Percentiles rank a stretch among this genome's conserved stretches.
Conservation (phyloP, 73 alveolate species). For the Paramecium sonneborni region DNA sequence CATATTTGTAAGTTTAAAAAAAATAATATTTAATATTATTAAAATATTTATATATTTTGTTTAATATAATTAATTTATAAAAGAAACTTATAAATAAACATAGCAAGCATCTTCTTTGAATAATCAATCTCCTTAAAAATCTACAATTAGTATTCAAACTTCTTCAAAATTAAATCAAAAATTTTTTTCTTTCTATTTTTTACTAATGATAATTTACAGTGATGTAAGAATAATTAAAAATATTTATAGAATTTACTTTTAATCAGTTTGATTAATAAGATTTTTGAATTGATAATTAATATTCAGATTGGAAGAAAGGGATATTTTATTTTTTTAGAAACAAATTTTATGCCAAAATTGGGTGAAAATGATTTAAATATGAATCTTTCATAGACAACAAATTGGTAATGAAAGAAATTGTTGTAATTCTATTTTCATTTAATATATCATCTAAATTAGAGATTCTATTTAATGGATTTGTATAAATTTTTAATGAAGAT, state of each 20-base stretch:
- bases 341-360: neutral
- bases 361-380: neutral
- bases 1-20: neutral
- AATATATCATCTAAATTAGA: neutral
- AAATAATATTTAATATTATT: neutral
- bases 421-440: neutral
- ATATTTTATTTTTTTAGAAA: neutral
- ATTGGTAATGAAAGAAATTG: neutral
- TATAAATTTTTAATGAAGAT: neutral
- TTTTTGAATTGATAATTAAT: neutral
- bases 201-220: no score
- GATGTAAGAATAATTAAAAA: no score
- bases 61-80: no score
- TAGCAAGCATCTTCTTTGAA: neutral
- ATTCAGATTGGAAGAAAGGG: neutral
- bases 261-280: neutral
- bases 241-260: no score
- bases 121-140: neutral
- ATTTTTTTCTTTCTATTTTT: no score
- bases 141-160: neutral
- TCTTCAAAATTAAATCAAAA: no score
- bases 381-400: neutral
- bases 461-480: neutral
- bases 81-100: neutral
- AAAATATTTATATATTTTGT: neutral